These are phyloP conservation scores for Alternaria sp. DNA, from an alignment of 2,329 filamentous ascomycete species.

Conservation along the genomic window DNA sequence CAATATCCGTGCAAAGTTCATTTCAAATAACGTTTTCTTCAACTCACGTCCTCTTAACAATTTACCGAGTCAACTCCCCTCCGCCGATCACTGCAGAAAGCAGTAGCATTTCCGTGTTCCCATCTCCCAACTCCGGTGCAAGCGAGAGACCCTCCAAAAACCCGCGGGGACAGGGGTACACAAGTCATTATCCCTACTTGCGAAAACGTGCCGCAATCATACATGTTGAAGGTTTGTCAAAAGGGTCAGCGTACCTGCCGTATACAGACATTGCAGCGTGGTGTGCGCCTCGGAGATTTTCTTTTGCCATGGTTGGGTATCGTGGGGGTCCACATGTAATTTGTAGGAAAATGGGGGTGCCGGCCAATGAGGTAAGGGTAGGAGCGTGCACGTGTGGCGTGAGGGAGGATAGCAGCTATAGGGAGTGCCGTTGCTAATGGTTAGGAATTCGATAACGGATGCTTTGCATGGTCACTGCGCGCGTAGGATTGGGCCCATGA, in stretches of 20 bases:
- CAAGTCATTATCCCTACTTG: conserved; percentile 6
- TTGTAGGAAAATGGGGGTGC: conserved; percentile 1
- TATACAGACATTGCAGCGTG: conserved; percentile 4
- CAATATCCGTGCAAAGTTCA: neutral
- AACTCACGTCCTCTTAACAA: neutral
- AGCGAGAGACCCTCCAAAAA: neutral
- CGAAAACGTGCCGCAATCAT: conserved; percentile 2
- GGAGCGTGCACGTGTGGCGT: neutral
- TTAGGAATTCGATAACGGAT: neutral
- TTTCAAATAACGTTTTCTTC: neutral
- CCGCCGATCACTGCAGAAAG: neutral
- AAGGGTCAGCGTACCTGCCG: conserved; percentile 2
- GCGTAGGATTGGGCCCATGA: neutral
- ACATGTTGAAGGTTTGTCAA: neutral
- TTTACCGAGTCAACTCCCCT: conserved; percentile 1
- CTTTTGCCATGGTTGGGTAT: conserved; percentile 1
- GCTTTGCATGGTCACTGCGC: neutral
- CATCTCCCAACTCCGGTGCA: neutral
- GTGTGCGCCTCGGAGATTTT: conserved; percentile 1
- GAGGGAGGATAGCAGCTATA: neutral
- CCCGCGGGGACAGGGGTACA: neutral
- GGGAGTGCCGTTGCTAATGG: neutral
- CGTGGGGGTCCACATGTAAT: conserved; percentile 9
- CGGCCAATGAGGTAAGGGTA: neutral
- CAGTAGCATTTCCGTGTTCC: neutral